Conservation (phyloP, 225 moss, liverwort and hornwort species). For the Polytrichum commune region DNA sequence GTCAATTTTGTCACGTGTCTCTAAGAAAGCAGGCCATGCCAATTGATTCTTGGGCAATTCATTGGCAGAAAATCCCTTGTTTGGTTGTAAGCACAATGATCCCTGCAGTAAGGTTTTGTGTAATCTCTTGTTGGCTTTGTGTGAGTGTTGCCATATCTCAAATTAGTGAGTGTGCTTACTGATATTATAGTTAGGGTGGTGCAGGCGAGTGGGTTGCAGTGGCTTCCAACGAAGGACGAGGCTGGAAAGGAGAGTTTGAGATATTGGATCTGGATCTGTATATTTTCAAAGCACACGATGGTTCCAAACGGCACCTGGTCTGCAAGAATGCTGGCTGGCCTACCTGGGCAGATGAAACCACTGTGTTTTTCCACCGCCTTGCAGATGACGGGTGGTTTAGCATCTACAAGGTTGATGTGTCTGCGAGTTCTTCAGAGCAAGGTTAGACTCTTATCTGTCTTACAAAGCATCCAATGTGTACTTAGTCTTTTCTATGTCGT, state of each 20-base stretch:
- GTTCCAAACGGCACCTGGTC: slow-evolving; percentile 54
- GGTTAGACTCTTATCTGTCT: slow-evolving; percentile 15
- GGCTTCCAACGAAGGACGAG: slow-evolving; percentile 59
- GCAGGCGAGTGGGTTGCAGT: slow-evolving; percentile 78
- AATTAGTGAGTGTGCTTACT: neutral
- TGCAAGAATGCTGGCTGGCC: slow-evolving; percentile 81
- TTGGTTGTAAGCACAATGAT: neutral
- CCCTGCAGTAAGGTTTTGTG: neutral
- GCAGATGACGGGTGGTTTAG: slow-evolving; percentile 94
- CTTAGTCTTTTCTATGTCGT: neutral
- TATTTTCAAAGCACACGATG: slow-evolving; percentile 60
- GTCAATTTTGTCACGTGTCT: too few relatives aligned
- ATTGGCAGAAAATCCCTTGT: neutral
- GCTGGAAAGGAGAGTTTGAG: slow-evolving; percentile 51
- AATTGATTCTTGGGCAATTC: too few relatives aligned
- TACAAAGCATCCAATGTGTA: neutral
- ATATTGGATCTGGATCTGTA: slow-evolving; percentile 63
- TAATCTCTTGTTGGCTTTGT: neutral
- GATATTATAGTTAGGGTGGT: neutral
- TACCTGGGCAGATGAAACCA: slow-evolving; percentile 67
- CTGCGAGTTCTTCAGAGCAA: slow-evolving; percentile 31
- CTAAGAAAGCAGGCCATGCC: too few relatives aligned
- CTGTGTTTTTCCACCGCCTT: slow-evolving; percentile 70
- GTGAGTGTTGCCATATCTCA: neutral
- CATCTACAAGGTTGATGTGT: slow-evolving; percentile 54